phyloP scores from a whole-genome alignment of 106 monocot species.

The Cymbidium sinense region DNA sequence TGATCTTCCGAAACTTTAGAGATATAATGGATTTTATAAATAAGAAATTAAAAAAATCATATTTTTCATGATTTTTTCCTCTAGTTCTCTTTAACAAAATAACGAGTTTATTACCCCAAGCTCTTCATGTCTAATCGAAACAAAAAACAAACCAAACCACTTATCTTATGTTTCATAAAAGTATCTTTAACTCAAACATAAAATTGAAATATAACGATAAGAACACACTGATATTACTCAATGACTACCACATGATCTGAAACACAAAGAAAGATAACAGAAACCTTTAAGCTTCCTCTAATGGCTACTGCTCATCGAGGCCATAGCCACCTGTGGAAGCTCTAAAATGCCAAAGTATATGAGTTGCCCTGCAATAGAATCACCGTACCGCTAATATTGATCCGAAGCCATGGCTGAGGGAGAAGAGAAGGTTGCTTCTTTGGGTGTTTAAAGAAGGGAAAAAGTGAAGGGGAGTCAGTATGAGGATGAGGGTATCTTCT shows the following conservation, averaged over 20 bases:
- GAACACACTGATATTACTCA: background rate
- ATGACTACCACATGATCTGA: background rate
- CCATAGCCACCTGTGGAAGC: background rate
- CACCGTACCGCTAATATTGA: background rate
- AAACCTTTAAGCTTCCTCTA: background rate
- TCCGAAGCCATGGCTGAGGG: background rate
- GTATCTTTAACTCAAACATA: background rate
- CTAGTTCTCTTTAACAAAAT: no score
- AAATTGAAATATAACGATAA: background rate
- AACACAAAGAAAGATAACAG: background rate
- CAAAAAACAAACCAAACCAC: background rate
- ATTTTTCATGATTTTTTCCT: no score
- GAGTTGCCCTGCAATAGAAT: background rate
- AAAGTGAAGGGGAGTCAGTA: background rate
- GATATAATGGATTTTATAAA: no score
- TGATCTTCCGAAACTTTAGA: no score
- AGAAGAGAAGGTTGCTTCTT: background rate
- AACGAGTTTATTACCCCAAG: no score
- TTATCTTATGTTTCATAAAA: background rate
- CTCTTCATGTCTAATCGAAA: no score
- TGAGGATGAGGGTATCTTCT: background rate
- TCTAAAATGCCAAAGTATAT: background rate
- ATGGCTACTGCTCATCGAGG: background rate
- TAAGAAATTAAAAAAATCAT: no score
- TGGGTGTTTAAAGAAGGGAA: background rate